Percentiles rank a stretch among this genome's conserved stretches.
Conservation (phyloP, 2,329 filamentous ascomycete species). For the Trichoderma sp. region DNA sequence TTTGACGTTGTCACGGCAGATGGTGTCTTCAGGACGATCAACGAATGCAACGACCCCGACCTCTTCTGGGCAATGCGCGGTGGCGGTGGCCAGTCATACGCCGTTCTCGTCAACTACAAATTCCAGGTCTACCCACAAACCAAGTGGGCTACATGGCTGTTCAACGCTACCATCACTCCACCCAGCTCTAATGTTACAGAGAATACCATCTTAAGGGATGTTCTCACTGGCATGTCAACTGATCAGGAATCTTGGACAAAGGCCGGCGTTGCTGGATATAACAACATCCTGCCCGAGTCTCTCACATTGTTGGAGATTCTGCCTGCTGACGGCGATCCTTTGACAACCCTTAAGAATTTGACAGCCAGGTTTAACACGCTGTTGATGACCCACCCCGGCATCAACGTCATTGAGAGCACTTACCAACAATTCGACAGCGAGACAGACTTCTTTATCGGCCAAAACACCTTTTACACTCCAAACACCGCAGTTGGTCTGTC, state of each 20-base stretch:
- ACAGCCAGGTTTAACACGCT: slow-evolving; percentile 1
- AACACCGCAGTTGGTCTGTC: neutral
- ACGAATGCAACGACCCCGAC: slow-evolving; percentile 50
- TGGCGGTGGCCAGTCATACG: slow-evolving; percentile 53
- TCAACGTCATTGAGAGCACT: slow-evolving; percentile 3
- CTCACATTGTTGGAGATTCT: slow-evolving; percentile 8
- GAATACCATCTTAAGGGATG: slow-evolving; percentile 51
- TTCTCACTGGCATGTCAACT: slow-evolving; percentile 42
- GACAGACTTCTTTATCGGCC: neutral
- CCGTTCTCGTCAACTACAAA: slow-evolving; percentile 51
- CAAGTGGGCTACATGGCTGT: slow-evolving; percentile 56
- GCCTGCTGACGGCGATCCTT: neutral
- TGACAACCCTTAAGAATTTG: neutral
- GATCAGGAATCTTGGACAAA: neutral
- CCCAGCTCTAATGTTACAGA: slow-evolving; percentile 42
- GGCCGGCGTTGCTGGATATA: slow-evolving; percentile 8
- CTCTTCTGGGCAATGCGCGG: slow-evolving; percentile 63
- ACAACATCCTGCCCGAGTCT: slow-evolving; percentile 2
- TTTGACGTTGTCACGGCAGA: slow-evolving; percentile 55
- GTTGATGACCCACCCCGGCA: neutral
- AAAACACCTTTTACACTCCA: neutral
- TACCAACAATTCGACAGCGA: neutral
- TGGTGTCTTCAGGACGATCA: slow-evolving; percentile 51
- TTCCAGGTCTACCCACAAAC: slow-evolving; percentile 47
- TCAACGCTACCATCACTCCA: slow-evolving; percentile 51